A percentile compares a stretch with the other conserved stretches of the same genome.
phyloP scores from a whole-genome alignment of 371 early-diverging fungal genomes.

The Mucor sp. region DNA sequence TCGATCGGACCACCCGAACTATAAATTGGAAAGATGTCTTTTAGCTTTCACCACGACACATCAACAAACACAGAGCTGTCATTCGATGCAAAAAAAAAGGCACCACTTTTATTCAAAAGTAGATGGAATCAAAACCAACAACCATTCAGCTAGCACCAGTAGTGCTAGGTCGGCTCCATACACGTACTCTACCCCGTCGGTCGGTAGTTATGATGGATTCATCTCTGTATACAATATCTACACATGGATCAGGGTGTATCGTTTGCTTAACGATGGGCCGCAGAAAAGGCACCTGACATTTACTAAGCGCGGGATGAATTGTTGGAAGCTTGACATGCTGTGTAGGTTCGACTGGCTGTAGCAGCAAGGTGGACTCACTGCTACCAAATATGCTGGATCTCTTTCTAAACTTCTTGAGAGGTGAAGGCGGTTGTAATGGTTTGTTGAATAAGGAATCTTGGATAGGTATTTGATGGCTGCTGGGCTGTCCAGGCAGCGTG shows the following conservation, averaged over 20 bases:
- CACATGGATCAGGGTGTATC: slow-evolving; percentile 74
- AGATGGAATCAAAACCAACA: not conserved
- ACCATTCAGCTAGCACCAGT: not conserved
- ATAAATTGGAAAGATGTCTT: too few species aligned
- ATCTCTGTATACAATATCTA: slow-evolving; percentile 70
- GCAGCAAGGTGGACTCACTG: not conserved
- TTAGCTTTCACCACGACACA: too few species aligned
- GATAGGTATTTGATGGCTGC: not conserved
- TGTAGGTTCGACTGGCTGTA: slow-evolving; percentile 15
- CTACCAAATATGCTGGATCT: not conserved
- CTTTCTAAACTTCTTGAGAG: not conserved
- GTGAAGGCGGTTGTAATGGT: not conserved
- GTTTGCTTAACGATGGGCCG: slow-evolving; percentile 75
- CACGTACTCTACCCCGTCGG: slow-evolving; percentile 72
- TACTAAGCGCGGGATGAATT: slow-evolving; percentile 65
- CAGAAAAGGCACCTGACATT: slow-evolving; percentile 76
- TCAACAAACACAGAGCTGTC: too few species aligned
- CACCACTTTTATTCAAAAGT: not conserved
- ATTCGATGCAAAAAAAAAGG: too few species aligned
- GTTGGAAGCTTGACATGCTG: slow-evolving; percentile 31
- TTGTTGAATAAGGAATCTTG: not conserved
- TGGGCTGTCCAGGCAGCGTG: not conserved
- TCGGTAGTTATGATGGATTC: slow-evolving; percentile 83
- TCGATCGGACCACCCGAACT: too few species aligned
- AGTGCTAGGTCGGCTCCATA: slow-evolving; percentile 59